Percentiles rank a stretch among this genome's conserved stretches.
Conservation (phyloP, 129 eudicot genomes). For the Flaveria robusta region DNA sequence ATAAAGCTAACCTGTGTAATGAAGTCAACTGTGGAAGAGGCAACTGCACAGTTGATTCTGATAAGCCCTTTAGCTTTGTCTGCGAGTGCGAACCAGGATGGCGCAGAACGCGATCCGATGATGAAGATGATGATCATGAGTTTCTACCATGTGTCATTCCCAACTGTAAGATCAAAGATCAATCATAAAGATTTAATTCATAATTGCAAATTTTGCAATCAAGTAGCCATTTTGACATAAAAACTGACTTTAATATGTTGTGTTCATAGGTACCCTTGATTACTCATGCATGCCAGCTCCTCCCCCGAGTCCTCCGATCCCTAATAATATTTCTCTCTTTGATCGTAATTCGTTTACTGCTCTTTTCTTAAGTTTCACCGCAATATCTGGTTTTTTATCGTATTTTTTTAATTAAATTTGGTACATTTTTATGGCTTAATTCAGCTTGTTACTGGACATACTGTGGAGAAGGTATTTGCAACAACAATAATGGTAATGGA, state of each 20-base stretch:
- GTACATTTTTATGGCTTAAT: constrained; percentile 9
- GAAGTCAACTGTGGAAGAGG: constrained; percentile 81
- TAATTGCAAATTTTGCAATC: not conserved
- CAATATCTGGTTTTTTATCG: not conserved
- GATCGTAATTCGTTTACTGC: constrained; percentile 52
- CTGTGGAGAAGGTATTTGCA: constrained; percentile 87
- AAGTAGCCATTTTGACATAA: not conserved
- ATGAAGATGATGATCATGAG: constrained; percentile 35
- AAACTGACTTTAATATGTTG: not conserved
- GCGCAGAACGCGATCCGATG: constrained; percentile 55
- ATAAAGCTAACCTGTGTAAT: constrained; percentile 41
- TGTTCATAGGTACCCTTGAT: constrained; percentile 58
- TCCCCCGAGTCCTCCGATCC: constrained; percentile 69
- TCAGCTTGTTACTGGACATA: constrained; percentile 85
- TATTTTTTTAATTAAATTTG: not conserved
- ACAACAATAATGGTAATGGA: constrained; percentile 41
- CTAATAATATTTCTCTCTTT: constrained; percentile 56
- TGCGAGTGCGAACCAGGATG: constrained; percentile 73
- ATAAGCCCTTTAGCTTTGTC: constrained; percentile 45
- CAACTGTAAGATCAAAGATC: constrained; percentile 44
- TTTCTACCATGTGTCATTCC: constrained; percentile 86
- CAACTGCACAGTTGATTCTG: constrained; percentile 47
- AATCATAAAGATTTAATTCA: not conserved
- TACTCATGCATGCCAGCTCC: constrained; percentile 93
- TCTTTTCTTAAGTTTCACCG: not conserved